Conservation (phyloP, 352 stramenopile genomes). For the Pythium dissimile region DNA sequence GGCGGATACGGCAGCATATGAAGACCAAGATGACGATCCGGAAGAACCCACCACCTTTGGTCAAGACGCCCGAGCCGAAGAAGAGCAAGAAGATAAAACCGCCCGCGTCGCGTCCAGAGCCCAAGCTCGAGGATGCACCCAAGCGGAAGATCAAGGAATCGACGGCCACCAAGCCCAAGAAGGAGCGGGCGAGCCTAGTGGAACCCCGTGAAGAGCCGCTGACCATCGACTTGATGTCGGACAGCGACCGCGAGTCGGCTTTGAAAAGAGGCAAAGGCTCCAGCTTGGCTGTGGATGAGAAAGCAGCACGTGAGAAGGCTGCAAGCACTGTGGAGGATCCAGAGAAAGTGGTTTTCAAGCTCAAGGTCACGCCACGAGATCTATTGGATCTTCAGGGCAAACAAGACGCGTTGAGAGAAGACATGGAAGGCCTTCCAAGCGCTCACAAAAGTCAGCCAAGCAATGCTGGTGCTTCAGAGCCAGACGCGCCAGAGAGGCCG, state of each 20-base stretch:
- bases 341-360: constrained; percentile 2
- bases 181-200: neutral
- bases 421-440: neutral
- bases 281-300: too few relatives aligned
- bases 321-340: too few relatives aligned
- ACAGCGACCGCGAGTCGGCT: neutral
- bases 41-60: neutral
- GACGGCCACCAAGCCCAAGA: neutral
- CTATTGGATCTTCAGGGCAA: neutral
- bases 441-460: too few relatives aligned
- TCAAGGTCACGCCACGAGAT: constrained; percentile 1
- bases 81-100: neutral
- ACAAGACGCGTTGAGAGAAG: neutral
- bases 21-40: neutral
- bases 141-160: too few relatives aligned
- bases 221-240: constrained; percentile 15
- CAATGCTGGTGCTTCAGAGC: too few relatives aligned
- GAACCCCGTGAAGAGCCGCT: neutral
- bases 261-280: neutral
- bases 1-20: constrained; percentile 5
- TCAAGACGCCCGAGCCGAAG: neutral
- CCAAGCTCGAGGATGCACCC: too few relatives aligned
- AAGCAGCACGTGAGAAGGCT: too few relatives aligned
- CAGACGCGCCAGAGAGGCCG: too few relatives aligned
- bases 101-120: too few relatives aligned